Evolutionary conservation across 345 rosid genomes (phyloP), one percentile per base, ranked within the genome.

Genomic region (Acer saccharum): DNA sequence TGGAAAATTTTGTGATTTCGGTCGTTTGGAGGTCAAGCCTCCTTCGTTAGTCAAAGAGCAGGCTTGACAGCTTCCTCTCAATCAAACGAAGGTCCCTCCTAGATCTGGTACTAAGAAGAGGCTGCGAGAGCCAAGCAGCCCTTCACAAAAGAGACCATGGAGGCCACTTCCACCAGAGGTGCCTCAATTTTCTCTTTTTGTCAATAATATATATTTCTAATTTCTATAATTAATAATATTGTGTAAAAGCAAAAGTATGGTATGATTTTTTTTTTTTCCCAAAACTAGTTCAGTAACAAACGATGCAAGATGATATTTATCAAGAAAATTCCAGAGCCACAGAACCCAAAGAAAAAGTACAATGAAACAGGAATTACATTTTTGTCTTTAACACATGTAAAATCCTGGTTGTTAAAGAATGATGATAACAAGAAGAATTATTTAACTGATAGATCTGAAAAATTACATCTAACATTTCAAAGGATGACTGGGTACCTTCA

Each of bases 401-500:
- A 3, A n/a, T 41, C n/a, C 18, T 3, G 43, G 5, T 6, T 50
- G n/a, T 29, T 1, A 57, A 39, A 61, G 57, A 57, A 72, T 17
- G 54, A 72, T 11, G 4, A 13, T 35, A 70, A 7, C 14, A 10
- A 18, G 3, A n/a, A 50, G 14, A 48, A 13, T 46, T 4, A n/a
- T 12, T 32, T 55, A 2, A 20, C 64, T 32, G 16, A 18, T 0
- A 6, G 58, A 32, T 32, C 11, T 2, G 3, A 69, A 58, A 32
- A 20, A 14, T 39, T 72, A 11, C 44, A 41, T 58, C 29, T 57
- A 58, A 35, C 6, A 21, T 41, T 41, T 44, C 10, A 55, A 39
- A 50, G 27, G n/a, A 11, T 7, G 16, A 29, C 7, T 13, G 72
- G 21, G 52, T 75, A 66, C 72, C 41, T 68, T 88, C 88, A 92